These are phyloP conservation scores for Lolium multiflorum DNA, from an alignment of 176 grass and related monocot genomes.

Conservation along the genomic window DNA sequence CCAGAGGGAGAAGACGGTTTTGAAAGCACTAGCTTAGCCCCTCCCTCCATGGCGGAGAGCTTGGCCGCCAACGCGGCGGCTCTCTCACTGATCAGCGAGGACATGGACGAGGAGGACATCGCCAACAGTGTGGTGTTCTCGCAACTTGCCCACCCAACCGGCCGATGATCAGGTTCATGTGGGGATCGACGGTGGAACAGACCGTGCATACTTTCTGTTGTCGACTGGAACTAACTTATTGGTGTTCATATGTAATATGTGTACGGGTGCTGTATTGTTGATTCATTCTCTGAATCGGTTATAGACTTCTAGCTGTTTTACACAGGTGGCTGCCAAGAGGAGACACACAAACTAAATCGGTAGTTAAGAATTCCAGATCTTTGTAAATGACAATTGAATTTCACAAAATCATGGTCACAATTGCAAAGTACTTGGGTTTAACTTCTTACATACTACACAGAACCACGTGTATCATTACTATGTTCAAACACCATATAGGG, in stretches of 20 bases:
- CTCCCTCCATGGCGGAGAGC: conserved; percentile 37
- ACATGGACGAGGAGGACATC: conserved; percentile 62
- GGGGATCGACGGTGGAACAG: background rate
- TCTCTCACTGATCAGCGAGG: conserved; percentile 46
- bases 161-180: conserved; percentile 33
- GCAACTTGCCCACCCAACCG: conserved; percentile 50
- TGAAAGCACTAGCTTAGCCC: background rate
- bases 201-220: background rate
- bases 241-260: conserved; percentile 33
- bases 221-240: background rate
- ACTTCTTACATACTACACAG: background rate
- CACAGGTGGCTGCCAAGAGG: background rate
- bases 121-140: conserved; percentile 57
- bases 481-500: too few relatives aligned
- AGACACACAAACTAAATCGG: background rate
- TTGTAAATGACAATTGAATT: background rate
- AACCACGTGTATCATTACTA: too few relatives aligned
- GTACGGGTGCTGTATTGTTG: conserved; percentile 27
- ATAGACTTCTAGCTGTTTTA: conserved; percentile 18
- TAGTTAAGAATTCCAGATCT: conserved; percentile 5
- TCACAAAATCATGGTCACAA: conserved; percentile 1
- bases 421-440: background rate
- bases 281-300: conserved; percentile 1
- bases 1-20: background rate
- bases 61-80: conserved; percentile 42